These are phyloP conservation scores for Musa beccarii DNA, from an alignment of 176 grass and related monocot genomes.

Conservation along the genomic window DNA sequence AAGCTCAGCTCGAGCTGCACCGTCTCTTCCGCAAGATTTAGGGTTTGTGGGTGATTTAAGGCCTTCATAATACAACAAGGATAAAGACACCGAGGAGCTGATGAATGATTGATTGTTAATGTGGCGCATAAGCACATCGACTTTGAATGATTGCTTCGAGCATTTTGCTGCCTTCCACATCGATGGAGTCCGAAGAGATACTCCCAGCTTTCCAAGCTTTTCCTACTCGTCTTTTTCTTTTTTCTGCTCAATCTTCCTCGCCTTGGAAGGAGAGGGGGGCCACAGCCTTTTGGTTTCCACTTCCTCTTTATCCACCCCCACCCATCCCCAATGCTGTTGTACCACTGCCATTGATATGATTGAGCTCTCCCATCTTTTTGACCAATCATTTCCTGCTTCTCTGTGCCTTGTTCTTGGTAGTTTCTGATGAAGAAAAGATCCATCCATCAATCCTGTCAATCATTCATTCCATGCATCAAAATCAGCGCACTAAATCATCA, in stretches of 20 bases:
- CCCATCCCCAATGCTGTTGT: background rate
- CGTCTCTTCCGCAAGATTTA: too few relatives aligned
- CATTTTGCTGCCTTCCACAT: background rate
- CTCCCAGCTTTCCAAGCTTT: background rate
- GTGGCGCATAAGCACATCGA: background rate
- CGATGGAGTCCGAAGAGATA: background rate
- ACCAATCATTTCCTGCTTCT: constrained; percentile 1
- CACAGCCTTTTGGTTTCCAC: background rate
- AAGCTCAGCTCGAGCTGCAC: too few relatives aligned
- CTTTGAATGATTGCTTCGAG: background rate
- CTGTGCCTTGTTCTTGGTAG: too few relatives aligned
- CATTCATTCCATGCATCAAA: too few relatives aligned
- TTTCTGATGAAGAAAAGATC: background rate
- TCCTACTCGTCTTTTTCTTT: background rate
- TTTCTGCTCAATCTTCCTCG: background rate
- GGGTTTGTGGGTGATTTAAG: too few relatives aligned
- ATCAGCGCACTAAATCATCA: too few relatives aligned
- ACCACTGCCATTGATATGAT: background rate
- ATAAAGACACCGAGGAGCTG: background rate
- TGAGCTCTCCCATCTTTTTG: constrained; percentile 1
- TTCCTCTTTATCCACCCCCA: background rate
- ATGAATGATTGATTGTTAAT: background rate
- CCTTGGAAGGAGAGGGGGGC: background rate
- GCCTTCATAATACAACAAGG: too few relatives aligned
- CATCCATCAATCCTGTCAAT: background rate